A percentile compares a stretch with the other conserved stretches of the same genome.
Conservation (phyloP, 2,329 filamentous ascomycete species). For the Leptographium lundbergii region DNA sequence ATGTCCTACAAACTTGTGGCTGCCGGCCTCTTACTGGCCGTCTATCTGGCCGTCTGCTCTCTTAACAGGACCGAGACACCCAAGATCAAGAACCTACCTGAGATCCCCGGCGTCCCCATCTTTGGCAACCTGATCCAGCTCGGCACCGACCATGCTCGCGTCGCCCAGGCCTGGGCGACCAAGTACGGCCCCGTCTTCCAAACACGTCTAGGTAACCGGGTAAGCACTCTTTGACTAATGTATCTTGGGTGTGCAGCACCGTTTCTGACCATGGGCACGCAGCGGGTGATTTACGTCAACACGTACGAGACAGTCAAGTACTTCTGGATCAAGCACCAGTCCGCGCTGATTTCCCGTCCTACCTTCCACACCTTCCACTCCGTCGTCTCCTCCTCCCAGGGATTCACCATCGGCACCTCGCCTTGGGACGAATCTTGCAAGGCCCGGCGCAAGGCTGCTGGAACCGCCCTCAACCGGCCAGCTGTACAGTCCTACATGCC, state of each 20-base stretch:
- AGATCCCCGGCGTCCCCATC: conserved; percentile 47
- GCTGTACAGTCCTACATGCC: conserved; percentile 63
- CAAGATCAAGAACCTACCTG: conserved; percentile 47
- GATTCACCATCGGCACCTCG: conserved; percentile 72
- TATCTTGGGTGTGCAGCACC: background rate
- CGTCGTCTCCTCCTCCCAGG: conserved; percentile 63
- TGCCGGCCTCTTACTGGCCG: background rate
- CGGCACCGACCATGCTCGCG: conserved; percentile 41
- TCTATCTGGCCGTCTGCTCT: background rate
- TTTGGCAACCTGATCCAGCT: conserved; percentile 52
- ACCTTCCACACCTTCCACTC: conserved; percentile 73
- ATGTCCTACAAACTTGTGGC: background rate
- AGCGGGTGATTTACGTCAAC: conserved; percentile 65
- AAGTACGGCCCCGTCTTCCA: conserved; percentile 54
- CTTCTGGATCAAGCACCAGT: conserved; percentile 70
- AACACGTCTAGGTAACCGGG: conserved; percentile 52
- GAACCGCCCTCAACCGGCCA: conserved; percentile 64
- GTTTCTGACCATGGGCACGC: conserved; percentile 9
- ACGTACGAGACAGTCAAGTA: conserved; percentile 61
- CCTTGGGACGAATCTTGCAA: conserved; percentile 79
- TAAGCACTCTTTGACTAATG: conserved; percentile 14
- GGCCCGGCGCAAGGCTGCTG: conserved; percentile 61
- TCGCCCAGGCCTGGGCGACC: conserved; percentile 43
- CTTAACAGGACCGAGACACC: conserved; percentile 34
- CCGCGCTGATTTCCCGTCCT: conserved; percentile 63